phyloP scores from a whole-genome alignment of 257 asterid genomes.

The Gentiana macrophylla region DNA sequence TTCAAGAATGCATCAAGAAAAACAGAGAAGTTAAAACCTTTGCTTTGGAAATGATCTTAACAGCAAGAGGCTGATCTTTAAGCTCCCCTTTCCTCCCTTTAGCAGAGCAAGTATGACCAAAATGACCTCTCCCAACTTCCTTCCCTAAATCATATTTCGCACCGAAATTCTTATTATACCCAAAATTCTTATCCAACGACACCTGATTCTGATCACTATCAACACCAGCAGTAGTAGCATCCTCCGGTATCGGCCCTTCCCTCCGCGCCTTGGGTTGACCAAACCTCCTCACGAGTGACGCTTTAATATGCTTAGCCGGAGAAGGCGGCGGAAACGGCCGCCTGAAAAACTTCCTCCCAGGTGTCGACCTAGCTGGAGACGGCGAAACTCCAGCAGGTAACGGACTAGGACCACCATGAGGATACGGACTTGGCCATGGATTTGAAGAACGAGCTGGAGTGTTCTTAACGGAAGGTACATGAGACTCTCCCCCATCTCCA shows the following conservation, averaged over 20 bases:
- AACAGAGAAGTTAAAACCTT: constrained; percentile 35
- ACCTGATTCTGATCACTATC: constrained; percentile 23
- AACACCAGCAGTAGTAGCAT: constrained; percentile 25
- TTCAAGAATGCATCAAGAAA: constrained; percentile 2
- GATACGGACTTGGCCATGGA: constrained; percentile 86
- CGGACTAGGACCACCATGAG: constrained; percentile 29
- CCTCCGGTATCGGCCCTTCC: constrained; percentile 77
- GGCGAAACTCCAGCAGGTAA: constrained; percentile 57
- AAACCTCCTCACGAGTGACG: constrained; percentile 62
- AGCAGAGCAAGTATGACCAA: constrained; percentile 89
- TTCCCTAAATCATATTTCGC: constrained; percentile 91
- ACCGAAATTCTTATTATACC: constrained; percentile 73
- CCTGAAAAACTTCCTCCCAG: constrained; percentile 59
- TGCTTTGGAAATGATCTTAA: constrained; percentile 86
- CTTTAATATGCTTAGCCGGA: constrained; percentile 94
- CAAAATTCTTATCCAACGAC: constrained; percentile 69
- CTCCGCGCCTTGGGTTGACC: constrained; percentile 57
- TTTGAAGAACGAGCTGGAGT: constrained; percentile 79
- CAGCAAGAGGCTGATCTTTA: constrained; percentile 74
- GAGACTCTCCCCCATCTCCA: background rate
- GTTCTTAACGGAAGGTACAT: constrained; percentile 35
- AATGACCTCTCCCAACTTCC: constrained; percentile 95
- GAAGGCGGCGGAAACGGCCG: constrained; percentile 93
- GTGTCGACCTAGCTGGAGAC: constrained; percentile 88
- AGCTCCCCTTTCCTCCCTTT: constrained; percentile 72